Evolutionary conservation across 257 asterid species (phyloP), one percentile per base, ranked within the genome.

Genomic region (Linderniella brevidens): DNA sequence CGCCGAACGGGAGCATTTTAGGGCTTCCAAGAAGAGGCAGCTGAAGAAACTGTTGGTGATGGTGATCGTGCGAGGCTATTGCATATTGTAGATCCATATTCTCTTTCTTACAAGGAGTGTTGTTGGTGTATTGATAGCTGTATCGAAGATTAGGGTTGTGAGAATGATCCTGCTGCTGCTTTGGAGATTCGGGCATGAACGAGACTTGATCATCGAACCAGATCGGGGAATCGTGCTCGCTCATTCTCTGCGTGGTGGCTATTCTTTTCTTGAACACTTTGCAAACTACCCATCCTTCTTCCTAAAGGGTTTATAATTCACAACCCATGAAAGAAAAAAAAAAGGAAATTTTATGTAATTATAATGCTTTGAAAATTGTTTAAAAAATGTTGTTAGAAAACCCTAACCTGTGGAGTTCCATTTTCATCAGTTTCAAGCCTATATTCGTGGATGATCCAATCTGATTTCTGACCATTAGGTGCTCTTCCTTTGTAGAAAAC

Each of bases 231-330:
- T 73, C 94, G 47, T 77, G 71, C 9, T 79, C 94, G 41, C 74
- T 68, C 10, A 68, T 51, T 53, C 57, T 79, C 17, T 77, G 79
- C 19, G 71, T 58, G 1, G 74, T 60, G n/a, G 85, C 68, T 36
- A 77, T 59, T 57, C 72, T 58, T 55, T 86, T 86, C 93, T 75
- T 82, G 92, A 86, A 86, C 9, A 79, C 96, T 59, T 77, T 58
- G 46, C 94, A 86, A 0, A 86, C 96, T 4, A 77, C 96, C 96
- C 96, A 86, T 13, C 96, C 96, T 69, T 86, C 96, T 73, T 86
- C 96, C 93, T 82, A 82, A 25, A 8, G 37, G 38, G 6, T 6
- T 37, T 37, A n/a, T n/a, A n/a, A n/a, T n/a, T n/a, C n/a, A n/a
- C n/a, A n/a, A n/a, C n/a, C n/a, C n/a, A n/a, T n/a, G n/a, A n/a